These are phyloP conservation scores for Candida peoriensis DNA, from an alignment of 805 yeast genomes.

Conservation along the genomic window DNA sequence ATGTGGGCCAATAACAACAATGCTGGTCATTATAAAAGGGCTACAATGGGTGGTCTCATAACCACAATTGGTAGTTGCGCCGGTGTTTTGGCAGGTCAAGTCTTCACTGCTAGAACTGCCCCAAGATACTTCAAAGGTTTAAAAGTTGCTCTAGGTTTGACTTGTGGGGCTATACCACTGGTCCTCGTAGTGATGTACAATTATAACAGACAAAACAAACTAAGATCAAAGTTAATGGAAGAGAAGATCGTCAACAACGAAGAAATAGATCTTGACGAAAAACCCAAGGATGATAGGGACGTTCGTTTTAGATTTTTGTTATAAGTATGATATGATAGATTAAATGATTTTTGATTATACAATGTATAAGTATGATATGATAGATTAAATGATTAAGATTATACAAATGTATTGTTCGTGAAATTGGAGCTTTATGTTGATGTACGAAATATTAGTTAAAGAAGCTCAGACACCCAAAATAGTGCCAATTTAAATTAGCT, in stretches of 20 bases:
- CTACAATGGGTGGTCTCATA: slow-evolving; percentile 34
- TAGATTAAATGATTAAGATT: too few relatives aligned
- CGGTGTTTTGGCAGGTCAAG: slow-evolving; percentile 35
- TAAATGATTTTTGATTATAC: too few relatives aligned
- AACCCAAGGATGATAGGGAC: slow-evolving; percentile 23
- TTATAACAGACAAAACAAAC: slow-evolving; percentile 13
- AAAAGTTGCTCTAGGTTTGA: slow-evolving; percentile 16
- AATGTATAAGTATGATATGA: too few relatives aligned
- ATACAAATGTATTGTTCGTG: too few relatives aligned
- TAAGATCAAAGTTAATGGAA: slow-evolving; percentile 9
- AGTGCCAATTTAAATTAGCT: too few relatives aligned
- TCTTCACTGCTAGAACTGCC: slow-evolving; percentile 33
- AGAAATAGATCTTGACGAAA: slow-evolving; percentile 5
- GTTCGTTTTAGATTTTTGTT: slow-evolving; percentile 12
- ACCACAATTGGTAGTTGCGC: slow-evolving; percentile 31
- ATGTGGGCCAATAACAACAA: slow-evolving; percentile 37
- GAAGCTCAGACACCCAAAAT: too few relatives aligned
- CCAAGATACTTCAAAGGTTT: slow-evolving; percentile 33
- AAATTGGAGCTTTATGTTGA: too few relatives aligned
- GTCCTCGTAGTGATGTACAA: slow-evolving; percentile 16
- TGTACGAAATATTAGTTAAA: too few relatives aligned
- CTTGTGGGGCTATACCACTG: slow-evolving; percentile 19
- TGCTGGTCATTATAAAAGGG: slow-evolving; percentile 36
- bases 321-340: slow-evolving; percentile 20
- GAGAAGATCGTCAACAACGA: slow-evolving; percentile 11